Conservation (phyloP, 257 asterid species). For the Jacaranda copaia region DNA sequence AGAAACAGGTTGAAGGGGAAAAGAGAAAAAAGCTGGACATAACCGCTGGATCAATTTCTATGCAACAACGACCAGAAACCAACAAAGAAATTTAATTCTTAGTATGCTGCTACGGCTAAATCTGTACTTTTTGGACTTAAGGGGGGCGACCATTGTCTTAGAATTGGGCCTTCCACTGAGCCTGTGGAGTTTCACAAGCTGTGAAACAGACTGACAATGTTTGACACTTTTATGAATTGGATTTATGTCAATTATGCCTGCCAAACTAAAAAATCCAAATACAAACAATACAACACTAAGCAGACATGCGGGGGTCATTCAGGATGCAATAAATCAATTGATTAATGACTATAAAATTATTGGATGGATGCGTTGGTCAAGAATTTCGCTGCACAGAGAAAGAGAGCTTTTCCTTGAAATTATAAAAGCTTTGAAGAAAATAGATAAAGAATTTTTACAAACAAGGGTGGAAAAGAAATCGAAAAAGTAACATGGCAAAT, state of each 20-base stretch:
- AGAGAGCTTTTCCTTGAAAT: slow-evolving; percentile 43
- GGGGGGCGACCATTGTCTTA: neutral
- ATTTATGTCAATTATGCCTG: slow-evolving; percentile 17
- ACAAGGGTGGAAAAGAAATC: slow-evolving; percentile 47
- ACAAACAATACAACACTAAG: slow-evolving; percentile 27
- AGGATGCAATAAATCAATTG: too few species aligned
- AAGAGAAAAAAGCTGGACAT: neutral
- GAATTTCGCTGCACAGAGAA: neutral
- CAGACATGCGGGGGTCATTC: neutral
- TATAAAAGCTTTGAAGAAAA: slow-evolving; percentile 38
- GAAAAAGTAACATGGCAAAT: slow-evolving; percentile 55
- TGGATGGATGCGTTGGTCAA: too few species aligned
- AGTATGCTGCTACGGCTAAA: too few species aligned
- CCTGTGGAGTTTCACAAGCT: too few species aligned
- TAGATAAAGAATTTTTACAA: slow-evolving; percentile 45
- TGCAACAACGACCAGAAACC: neutral
- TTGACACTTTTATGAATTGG: slow-evolving; percentile 21
- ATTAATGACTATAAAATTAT: too few species aligned
- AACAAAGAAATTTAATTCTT: neutral
- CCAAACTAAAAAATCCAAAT: slow-evolving; percentile 31
- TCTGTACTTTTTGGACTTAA: neutral
- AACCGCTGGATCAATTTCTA: neutral
- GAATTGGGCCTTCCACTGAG: too few species aligned
- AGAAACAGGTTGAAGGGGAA: neutral
- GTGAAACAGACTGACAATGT: slow-evolving; percentile 16